Base-by-base conservation (phyloP, 768 basidiomycete genomes). In the Cubamyces sp. region DNA sequence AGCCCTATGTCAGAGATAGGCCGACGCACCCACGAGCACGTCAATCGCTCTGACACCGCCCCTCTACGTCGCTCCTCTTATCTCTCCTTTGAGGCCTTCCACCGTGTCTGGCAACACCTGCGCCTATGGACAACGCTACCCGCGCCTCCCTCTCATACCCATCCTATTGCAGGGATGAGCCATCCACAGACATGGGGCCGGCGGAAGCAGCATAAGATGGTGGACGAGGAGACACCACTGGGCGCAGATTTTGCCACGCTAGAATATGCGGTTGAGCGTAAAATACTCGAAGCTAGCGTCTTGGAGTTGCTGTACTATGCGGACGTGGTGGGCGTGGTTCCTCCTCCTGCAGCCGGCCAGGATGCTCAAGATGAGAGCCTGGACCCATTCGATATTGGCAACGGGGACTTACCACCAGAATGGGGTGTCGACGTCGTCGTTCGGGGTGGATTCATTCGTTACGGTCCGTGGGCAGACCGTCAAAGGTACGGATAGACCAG, bases 401-500 rank as follows among this genome's bases (percentile, higher is more conserved):
- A 97, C 70, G 90, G 93, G 0, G 95, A 92, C 68, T 70, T 88
- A 43, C 81, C 91, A 21, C 96, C 96, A 6, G 93, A 98, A 70
- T 98, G 95, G 92, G 96, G 96, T 3, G 76, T 97, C 25, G 92
- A 98, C 69, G 67, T 98, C 18, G 82, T 88, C 18, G 78, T 98
- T n/a, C 78, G 85, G 60, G 87, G 87, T 18, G 96, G 93, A 0
- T 73, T 81, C 39, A 66, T 97, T 39, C 83, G 85, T 19, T 98
- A 98, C 71, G 96, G 96, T 5, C 96, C 96, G 3, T 98, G 96
- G 96, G 90, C 95, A 23, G 96, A 98, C 75, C 83, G 96, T 25
- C 96, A 97, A 74, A 81, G 95, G 92, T 88, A 70, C 67, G 76
- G 4, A 21, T 52, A 11, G 5, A 28, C 7, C 15, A 7, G 2